Evolutionary conservation across 176 grass and related monocot species (phyloP), one percentile per base, ranked within the genome.

Genomic region (Cenchrus purpureus): DNA sequence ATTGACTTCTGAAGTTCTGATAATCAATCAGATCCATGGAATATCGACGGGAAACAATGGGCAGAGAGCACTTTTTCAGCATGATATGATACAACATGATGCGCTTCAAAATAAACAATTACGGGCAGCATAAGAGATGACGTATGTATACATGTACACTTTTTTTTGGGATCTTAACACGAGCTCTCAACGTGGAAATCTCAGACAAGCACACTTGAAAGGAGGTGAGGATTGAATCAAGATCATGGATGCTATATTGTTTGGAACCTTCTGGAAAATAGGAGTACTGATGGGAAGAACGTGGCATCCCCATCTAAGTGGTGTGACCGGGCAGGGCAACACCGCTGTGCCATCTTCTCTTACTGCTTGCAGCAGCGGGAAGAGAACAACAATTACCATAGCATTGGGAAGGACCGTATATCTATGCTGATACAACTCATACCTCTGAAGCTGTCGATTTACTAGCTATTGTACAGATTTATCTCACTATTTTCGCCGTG

Each of bases 381-480:
- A 28, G 6, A 63, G 17, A 73, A 73, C n/a, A 32, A 84, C 50
- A 83, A 52, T 65, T 79, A 76, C 49, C 46, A 76, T 78, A 48
- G 12, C 44, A 48, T 15, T 63, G 11, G 10, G 60, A 70, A 70
- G 34, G 32, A 80, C 19, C 22, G 4, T 82, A 70, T 54, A 83
- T 87, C 44, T 91, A 32, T 76, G 68, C 22, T 5, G 73, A 79
- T 90, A 87, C 59, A 79, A 61, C 60, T 61, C 61, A 31, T 79
- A 78, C 40, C 73, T 45, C 59, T 73, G 15, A 17, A 53, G 63
- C 25, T 76, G 63, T 31, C 31, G 85, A 79, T 84, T 61, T 74
- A 62, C 53, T 62, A 7, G 60, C 76, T 74, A 87, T 70, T 84
- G 85, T 87, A 84, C 85, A 91, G 3, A 65, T 70, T 70, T 2